Base-by-base conservation (phyloP, 1,284 basidiomycete genomes). In the Phellopilus nigrolimitatus region DNA sequence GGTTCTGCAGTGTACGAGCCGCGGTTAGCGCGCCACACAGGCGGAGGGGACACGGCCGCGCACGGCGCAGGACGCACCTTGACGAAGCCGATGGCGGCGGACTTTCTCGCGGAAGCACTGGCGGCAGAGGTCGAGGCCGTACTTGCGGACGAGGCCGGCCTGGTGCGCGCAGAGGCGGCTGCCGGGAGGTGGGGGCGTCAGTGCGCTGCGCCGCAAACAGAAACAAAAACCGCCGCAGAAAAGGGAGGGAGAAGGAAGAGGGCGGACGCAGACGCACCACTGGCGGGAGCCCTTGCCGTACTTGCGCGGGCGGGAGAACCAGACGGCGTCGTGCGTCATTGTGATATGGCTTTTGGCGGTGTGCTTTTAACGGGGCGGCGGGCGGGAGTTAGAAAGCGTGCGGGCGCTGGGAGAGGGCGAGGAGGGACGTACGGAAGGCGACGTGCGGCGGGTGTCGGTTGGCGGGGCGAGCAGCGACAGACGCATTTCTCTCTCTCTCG, bases 71-170 rank as follows among this genome's bases (percentile, higher is more conserved):
- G 33, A 59, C 79, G 62, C 62, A 93, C 92, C 90, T 97, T 97
- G 69, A 80, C 75, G 80, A 97, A 97, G 59, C 93, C 94, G 66
- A 97, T 95, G 60, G 88, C 87, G 63, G 84, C 80, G 57, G 91
- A 81, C 76, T 94, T n/a, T 94, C 78, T 97, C 94, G 64, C 94
- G 89, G 88, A 97, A 97, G 76, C 93, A 97, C 74, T 97, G 93
- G 72, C 93, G 89, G 79, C 93, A 97, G 64, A 95, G 88, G 76
- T 95, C 91, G 65, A 97, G 82, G 55, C 92, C 91, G 74, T 92
- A 92, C 72, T 91, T 91, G 70, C 87, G 89, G 74, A 97, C 92
- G 69, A 97, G 83, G 88, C 93, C 93, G 64, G 92, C 93, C 71
- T 91, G 89, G 75, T 97, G 93, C 44, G 90, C 88, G 68, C 93